Percentiles rank a stretch among this genome's conserved stretches.
phyloP scores from a whole-genome alignment of 1,139 yeast species.

The Groenewaldozyma sp. region DNA sequence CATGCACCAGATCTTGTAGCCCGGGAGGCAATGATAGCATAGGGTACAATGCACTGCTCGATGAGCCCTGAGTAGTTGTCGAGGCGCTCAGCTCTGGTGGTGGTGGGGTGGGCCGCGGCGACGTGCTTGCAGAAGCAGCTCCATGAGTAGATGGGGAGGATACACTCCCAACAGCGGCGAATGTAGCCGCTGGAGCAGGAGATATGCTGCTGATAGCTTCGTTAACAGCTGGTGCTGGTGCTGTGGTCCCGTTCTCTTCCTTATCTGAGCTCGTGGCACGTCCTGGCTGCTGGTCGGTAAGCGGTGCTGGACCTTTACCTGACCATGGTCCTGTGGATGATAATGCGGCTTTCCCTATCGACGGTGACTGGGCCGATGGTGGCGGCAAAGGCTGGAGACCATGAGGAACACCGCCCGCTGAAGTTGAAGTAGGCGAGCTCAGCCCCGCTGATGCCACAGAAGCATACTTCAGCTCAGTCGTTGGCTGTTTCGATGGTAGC shows the following conservation, averaged over 20 bases:
- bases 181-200: too few species aligned
- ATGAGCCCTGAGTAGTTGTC: conserved; percentile 5
- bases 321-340: conserved; percentile 20
- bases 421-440: background rate
- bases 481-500: conserved; percentile 5
- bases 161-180: conserved; percentile 2
- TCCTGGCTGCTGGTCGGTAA: too few species aligned
- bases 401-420: conserved; percentile 10
- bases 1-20: conserved; percentile 37
- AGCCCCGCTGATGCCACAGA: conserved; percentile 49
- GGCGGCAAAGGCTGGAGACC: conserved; percentile 14
- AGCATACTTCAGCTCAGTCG: conserved; percentile 60
- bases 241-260: conserved; percentile 9
- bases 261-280: conserved; percentile 8
- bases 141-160: conserved; percentile 9
- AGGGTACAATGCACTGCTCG: conserved; percentile 9
- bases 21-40: conserved; percentile 38
- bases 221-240: conserved; percentile 7
- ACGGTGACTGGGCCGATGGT: conserved; percentile 10
- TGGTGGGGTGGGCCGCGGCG: conserved; percentile 12
- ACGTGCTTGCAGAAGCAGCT: conserved; percentile 11
- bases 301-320: conserved; percentile 16
- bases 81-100: conserved; percentile 10
- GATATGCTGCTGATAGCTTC: too few species aligned
- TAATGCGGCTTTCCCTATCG: conserved; percentile 9